Evolutionary conservation across 352 stramenopile genomes (phyloP).

Genomic region (Aphanomyces euteiches): DNA sequence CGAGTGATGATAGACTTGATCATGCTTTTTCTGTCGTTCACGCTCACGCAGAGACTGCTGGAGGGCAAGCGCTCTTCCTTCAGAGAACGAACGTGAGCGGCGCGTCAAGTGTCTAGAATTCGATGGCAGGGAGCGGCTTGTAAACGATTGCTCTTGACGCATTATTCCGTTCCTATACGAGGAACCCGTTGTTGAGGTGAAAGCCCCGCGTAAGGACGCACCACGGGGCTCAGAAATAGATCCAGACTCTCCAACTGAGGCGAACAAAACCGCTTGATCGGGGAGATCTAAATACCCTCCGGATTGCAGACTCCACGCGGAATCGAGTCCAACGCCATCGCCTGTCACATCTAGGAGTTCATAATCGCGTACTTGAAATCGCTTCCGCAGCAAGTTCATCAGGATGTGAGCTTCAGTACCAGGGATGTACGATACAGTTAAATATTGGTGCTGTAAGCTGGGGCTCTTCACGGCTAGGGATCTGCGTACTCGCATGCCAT

Average conservation of each 20-base stretch:
- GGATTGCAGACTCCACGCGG: conserved; percentile 54
- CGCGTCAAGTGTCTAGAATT: not conserved
- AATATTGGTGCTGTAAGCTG: conserved; percentile 68
- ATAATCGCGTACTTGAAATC: conserved; percentile 67
- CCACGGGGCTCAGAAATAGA: conserved; percentile 2
- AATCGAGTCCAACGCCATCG: conserved; percentile 34
- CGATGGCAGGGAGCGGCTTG: not conserved
- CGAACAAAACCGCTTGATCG: conserved; percentile 63
- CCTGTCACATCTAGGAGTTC: conserved; percentile 76
- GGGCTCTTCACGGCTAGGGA: conserved; percentile 75
- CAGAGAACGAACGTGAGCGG: conserved; percentile 23
- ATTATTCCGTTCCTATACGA: not conserved
- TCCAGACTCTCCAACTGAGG: conserved; percentile 73
- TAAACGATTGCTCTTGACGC: conserved; percentile 9
- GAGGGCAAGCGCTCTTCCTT: not conserved
- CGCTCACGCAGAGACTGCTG: conserved; percentile 10
- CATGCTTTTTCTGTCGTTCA: not conserved
- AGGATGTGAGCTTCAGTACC: conserved; percentile 69
- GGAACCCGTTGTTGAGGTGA: too few relatives aligned
- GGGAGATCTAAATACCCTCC: conserved; percentile 37
- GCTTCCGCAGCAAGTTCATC: conserved; percentile 70
- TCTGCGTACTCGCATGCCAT: conserved; percentile 36
- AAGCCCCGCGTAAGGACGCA: not conserved
- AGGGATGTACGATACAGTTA: conserved; percentile 79
- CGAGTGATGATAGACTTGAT: not conserved